Evolutionary conservation across 2,329 filamentous ascomycete species (phyloP), one percentile per base, ranked within the genome.

Genomic region (Aspergillus tamarii): DNA sequence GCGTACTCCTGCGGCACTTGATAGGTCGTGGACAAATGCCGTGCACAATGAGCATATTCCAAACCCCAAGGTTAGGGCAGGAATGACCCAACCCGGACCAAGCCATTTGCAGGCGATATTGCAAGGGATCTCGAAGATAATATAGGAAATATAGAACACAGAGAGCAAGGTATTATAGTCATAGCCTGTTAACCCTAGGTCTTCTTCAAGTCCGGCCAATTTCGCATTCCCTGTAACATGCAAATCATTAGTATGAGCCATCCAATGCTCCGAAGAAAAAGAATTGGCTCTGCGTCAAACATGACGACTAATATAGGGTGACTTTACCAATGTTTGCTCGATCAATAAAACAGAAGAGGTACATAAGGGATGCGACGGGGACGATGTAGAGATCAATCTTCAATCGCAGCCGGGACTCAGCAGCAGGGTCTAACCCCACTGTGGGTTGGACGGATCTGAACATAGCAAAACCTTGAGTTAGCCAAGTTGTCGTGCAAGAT

Each of bases 301-400:
- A 28, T 5, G 12, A 6, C 8, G 16, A 9, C 16, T 34, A 34
- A n/a, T 19, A 16, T 14, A 30, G 14, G 52, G 23, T 32, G 1
- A 14, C 5, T 39, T 19, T 72, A 88, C 89, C 89, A 43, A 92
- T 89, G 65, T 91, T 92, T 28, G 89, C 88, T n/a, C 89, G 84
- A 69, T 91, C 89, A 66, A 91, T 91, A 76, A 91, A 91, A 77
- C 89, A 91, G 70, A 91, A 91, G 0, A 91, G 82, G 69, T 91
- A 92, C 4, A 92, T 78, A 0, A 91, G 62, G 0, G 88, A 79
- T 0, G 91, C 88, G 0, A 87, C 90, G 0, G 90, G 89, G 0
- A 91, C 81, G 52, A 91, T 85, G 69, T 81, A 85, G 19, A 54
- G 32, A 11, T 54, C 52, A 6, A 54, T 34, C 52, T 54, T 54